phyloP scores from a whole-genome alignment of 2,329 filamentous ascomycete genomes.

The Trichoderma lentiforme region DNA sequence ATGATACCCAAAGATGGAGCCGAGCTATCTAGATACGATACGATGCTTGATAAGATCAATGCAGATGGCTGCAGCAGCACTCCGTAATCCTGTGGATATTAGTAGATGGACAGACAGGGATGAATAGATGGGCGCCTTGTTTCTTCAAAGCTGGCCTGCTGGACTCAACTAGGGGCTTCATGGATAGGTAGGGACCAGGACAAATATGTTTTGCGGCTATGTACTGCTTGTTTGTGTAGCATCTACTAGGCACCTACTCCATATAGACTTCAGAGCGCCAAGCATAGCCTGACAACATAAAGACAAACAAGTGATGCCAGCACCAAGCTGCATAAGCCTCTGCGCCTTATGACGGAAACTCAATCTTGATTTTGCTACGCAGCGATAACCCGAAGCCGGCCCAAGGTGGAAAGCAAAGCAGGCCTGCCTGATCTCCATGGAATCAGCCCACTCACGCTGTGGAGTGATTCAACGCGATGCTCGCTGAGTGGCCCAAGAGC shows the following conservation, averaged over 20 bases:
- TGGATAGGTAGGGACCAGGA: not conserved
- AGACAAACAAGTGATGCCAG: not conserved
- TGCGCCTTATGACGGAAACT: not conserved
- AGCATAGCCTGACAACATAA: not conserved
- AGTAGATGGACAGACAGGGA: not conserved
- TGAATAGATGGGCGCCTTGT: not conserved
- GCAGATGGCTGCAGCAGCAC: not conserved
- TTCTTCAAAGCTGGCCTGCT: not conserved
- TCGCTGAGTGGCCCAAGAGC: not conserved
- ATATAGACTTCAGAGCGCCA: not conserved
- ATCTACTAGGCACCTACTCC: not conserved
- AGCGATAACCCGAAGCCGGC: not conserved
- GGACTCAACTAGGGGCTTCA: not conserved
- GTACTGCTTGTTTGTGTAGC: not conserved
- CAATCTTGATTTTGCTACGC: not conserved
- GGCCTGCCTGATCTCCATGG: conserved; percentile 13
- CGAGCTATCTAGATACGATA: not conserved
- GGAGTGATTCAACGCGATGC: conserved; percentile 12
- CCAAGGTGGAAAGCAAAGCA: conserved; percentile 1
- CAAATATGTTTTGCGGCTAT: not conserved
- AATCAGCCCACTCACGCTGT: conserved; percentile 11
- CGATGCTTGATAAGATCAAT: not conserved
- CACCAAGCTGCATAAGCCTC: not conserved
- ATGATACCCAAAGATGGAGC: conserved; percentile 8
- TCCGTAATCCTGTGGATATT: not conserved